Conservation (phyloP, 441 rosid species). For the Mallotus repandus region DNA sequence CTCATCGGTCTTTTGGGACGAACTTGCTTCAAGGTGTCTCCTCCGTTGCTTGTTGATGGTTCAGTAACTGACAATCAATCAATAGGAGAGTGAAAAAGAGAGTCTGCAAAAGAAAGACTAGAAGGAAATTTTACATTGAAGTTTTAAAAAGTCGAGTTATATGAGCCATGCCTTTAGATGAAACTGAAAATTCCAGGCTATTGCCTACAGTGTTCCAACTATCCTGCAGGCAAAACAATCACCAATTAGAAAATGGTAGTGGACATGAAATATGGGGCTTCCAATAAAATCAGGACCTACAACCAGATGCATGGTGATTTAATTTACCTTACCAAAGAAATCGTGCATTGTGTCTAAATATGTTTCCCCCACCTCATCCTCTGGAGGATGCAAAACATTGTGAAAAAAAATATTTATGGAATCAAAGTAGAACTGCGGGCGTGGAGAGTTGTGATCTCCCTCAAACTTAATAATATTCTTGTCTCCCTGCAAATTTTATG, state of each 20-base stretch:
- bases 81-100: constrained; percentile 21
- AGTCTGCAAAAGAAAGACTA: constrained; percentile 18
- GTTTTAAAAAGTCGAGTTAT: not conserved
- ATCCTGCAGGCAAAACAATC: constrained; percentile 54
- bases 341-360: constrained; percentile 61
- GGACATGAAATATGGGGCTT: constrained; percentile 24
- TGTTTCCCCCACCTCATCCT: constrained; percentile 66
- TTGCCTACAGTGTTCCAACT: constrained; percentile 50
- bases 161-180: constrained; percentile 39
- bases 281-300: constrained; percentile 20
- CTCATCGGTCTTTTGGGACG: constrained; percentile 88
- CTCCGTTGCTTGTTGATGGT: constrained; percentile 51
- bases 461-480: constrained; percentile 97
- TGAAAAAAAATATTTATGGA: constrained; percentile 95
- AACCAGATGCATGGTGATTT: constrained; percentile 21
- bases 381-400: constrained; percentile 94
- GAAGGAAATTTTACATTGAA: not conserved
- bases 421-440: constrained; percentile 96
- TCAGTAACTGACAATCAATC: constrained; percentile 36
- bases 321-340: constrained; percentile 81
- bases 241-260: constrained; percentile 28
- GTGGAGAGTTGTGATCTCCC: constrained; percentile 98
- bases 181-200: constrained; percentile 49
- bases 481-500: constrained; percentile 71
- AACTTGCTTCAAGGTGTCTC: constrained; percentile 64